These are phyloP conservation scores for Zygosaccharomyces siamensis DNA, from an alignment of 805 yeast genomes.

Conservation along the genomic window DNA sequence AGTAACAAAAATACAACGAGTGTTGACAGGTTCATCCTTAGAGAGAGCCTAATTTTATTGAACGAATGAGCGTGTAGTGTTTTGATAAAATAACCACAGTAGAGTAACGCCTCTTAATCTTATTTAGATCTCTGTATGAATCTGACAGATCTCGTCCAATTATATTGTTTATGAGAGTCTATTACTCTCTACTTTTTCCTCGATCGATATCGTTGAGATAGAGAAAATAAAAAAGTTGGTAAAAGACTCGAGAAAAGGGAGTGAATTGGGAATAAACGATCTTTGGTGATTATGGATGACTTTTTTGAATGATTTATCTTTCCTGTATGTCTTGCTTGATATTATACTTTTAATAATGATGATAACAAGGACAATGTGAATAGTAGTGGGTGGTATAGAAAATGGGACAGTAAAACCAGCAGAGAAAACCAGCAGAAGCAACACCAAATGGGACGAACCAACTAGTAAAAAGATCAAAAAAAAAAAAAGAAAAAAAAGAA, in stretches of 20 bases:
- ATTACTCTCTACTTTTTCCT: too few species aligned
- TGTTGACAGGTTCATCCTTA: constrained; percentile 5
- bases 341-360: not conserved
- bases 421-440: not conserved
- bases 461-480: not conserved
- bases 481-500: not conserved
- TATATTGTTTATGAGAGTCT: not conserved
- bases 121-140: not conserved
- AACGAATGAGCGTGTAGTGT: not conserved
- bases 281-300: too few species aligned
- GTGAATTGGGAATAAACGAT: too few species aligned
- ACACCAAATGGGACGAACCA: not conserved
- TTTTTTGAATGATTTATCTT: not conserved
- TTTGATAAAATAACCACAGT: not conserved
- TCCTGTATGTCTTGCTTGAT: not conserved
- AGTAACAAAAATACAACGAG: constrained; percentile 5
- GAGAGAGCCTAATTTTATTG: constrained; percentile 1
- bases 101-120: too few species aligned
- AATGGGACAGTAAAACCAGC: not conserved
- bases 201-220: too few species aligned
- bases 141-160: not conserved
- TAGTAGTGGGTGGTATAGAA: not conserved
- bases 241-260: too few species aligned
- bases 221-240: too few species aligned
- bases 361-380: not conserved